Base-by-base conservation (phyloP, 345 rosid genomes). In the Citrus trifoliata region DNA sequence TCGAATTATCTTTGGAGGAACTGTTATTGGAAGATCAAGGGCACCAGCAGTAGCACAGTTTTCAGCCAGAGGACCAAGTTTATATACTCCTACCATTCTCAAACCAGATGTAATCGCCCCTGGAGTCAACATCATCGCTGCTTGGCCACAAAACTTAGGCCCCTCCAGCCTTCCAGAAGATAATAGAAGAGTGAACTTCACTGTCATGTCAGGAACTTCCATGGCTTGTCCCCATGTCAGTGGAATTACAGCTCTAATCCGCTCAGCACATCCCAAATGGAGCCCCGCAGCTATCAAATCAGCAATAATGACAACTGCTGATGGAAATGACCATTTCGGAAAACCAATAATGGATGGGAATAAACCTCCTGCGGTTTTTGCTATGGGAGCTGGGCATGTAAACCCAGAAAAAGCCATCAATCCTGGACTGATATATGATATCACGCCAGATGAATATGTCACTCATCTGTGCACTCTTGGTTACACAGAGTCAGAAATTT, bases 161-260 rank as follows among this genome's bases (percentile, higher is more conserved):
- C 98, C 99, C 13, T 86, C 90, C 0, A 87, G 91, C 25, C 95
- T 93, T 80, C 92, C 92, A 18, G 94, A 90, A 71, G 99, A 93
- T 81, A 33, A 90, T 24, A 89, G 99, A 83, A 93, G 97, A 80
- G 95, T 86, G 76, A 92, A 95, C 81, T 95, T 95, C 88, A 89
- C 96, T 1, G 92, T 95, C 7, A 92, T 92, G 97, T 93, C 99
- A 0, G 98, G 99, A 33, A 95, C 99, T 73, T 95, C 99, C 82
- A 95, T 95, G 99, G 88, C 99, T 59, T 95, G 99, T 80, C 99
- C 99, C 62, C 98, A 95, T 74, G 94, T 86, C 75, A 91, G 97
- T 10, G 99, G 99, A 18, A 88, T 93, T 66, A 87, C 94, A 3
- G 91, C 97, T 67, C 83, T 95, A 35, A 75, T 95, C 84, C 93